A percentile compares a stretch with the other conserved stretches of the same genome.
Conservation (phyloP, 345 rosid genomes). For the Lumnitzera racemosa region DNA sequence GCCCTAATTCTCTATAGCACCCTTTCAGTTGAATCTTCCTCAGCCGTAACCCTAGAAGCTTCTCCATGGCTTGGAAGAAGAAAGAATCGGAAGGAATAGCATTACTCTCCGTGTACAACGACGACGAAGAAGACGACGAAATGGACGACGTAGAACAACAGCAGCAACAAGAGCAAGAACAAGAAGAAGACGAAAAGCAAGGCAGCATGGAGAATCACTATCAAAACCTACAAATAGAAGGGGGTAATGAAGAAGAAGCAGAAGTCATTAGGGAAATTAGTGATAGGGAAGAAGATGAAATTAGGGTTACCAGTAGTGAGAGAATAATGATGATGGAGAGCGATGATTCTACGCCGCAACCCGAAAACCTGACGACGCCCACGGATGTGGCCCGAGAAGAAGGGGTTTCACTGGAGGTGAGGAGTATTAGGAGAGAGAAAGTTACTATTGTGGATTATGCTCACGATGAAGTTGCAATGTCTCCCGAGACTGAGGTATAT, state of each 20-base stretch:
- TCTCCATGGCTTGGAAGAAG: slow-evolving; percentile 54
- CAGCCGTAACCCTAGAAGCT: no score
- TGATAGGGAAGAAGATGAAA: slow-evolving; percentile 34
- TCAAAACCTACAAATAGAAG: slow-evolving; percentile 8
- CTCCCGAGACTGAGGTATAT: slow-evolving; percentile 59
- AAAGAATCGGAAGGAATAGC: slow-evolving; percentile 78
- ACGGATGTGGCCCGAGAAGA: slow-evolving; percentile 21
- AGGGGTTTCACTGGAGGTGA: slow-evolving; percentile 12
- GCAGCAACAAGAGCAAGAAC: slow-evolving; percentile 8
- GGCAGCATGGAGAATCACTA: not conserved
- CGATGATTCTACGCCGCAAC: slow-evolving; percentile 10
- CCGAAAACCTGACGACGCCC: slow-evolving; percentile 12
- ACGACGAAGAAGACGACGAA: slow-evolving; percentile 78
- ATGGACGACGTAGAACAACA: slow-evolving; percentile 58
- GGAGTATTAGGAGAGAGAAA: slow-evolving; percentile 25
- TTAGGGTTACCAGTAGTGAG: slow-evolving; percentile 13
- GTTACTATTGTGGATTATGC: slow-evolving; percentile 58
- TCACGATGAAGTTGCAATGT: slow-evolving; percentile 60
- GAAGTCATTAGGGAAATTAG: slow-evolving; percentile 27
- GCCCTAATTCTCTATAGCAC: no score
- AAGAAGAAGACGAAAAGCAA: slow-evolving; percentile 16
- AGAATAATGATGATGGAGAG: slow-evolving; percentile 16
- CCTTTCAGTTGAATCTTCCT: no score
- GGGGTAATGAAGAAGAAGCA: slow-evolving; percentile 14
- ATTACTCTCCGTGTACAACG: slow-evolving; percentile 72